These are phyloP conservation scores for Epithemia pelagica DNA, from an alignment of 108 stramenopile species.

Conservation along the genomic window DNA sequence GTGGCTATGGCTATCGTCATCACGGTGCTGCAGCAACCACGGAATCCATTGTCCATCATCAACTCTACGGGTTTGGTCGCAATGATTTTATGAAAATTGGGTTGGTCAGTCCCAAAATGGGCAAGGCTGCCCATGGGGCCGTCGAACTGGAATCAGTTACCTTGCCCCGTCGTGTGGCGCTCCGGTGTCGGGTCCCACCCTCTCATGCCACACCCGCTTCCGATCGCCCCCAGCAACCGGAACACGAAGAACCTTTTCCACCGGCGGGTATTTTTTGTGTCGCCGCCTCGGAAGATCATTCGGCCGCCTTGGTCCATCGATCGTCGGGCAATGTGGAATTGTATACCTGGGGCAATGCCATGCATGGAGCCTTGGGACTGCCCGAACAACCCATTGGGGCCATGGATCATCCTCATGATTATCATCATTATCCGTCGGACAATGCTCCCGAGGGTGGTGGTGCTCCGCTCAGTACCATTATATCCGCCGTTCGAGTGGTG, in stretches of 20 bases:
- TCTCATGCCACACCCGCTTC: neutral
- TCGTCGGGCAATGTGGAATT: constrained; percentile 66
- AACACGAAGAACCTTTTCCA: constrained; percentile 5
- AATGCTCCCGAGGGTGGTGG: no score
- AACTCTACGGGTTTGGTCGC: constrained; percentile 79
- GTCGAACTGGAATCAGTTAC: constrained; percentile 34
- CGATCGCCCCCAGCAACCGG: neutral
- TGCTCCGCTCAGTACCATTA: neutral
- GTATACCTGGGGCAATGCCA: constrained; percentile 77
- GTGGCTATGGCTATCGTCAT: no score
- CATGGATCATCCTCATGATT: neutral
- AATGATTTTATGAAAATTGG: constrained; percentile 75
- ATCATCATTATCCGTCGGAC: neutral
- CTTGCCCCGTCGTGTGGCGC: constrained; percentile 69
- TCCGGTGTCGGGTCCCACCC: constrained; percentile 50
- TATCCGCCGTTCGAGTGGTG: constrained; percentile 7
- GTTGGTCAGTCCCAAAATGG: constrained; percentile 35
- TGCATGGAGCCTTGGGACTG: constrained; percentile 48
- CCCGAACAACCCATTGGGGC: constrained; percentile 6
- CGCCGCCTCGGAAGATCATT: constrained; percentile 68
- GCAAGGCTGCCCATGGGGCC: neutral
- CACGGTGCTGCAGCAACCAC: neutral
- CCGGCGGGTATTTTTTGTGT: constrained; percentile 72
- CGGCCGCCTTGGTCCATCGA: constrained; percentile 67
- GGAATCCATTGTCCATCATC: constrained; percentile 50